Evolutionary conservation across 306 rosid genomes (phyloP).

Genomic region (Castanea crenata): DNA sequence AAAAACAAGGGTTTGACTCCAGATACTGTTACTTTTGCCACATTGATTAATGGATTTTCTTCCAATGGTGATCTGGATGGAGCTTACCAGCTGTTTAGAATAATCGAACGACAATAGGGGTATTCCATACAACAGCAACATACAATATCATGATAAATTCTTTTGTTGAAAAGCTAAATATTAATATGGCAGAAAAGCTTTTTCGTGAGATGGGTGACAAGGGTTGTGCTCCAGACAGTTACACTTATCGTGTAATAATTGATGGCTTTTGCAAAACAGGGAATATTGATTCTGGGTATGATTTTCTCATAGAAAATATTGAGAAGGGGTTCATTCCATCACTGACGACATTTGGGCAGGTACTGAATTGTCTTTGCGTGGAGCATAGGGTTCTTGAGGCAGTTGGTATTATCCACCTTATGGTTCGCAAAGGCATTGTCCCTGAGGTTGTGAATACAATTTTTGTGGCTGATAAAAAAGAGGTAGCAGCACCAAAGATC

Average conservation of each 20-base stretch:
- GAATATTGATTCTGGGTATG: conserved; percentile 53
- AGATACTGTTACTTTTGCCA: conserved; percentile 66
- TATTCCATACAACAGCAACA: conserved; percentile 62
- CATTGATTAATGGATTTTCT: conserved; percentile 67
- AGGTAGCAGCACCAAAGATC: conserved; percentile 87
- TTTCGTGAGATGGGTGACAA: conserved; percentile 58
- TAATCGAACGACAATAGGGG: conserved; percentile 40
- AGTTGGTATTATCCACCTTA: conserved; percentile 65
- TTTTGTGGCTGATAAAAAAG: conserved; percentile 78
- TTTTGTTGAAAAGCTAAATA: conserved; percentile 63
- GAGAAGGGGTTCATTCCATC: conserved; percentile 67
- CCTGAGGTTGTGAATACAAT: conserved; percentile 75
- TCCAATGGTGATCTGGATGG: conserved; percentile 65
- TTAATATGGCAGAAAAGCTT: conserved; percentile 51
- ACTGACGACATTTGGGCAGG: conserved; percentile 66
- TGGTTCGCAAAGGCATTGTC: conserved; percentile 71
- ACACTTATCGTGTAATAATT: conserved; percentile 72
- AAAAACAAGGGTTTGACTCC: conserved; percentile 55
- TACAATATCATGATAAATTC: conserved; percentile 70
- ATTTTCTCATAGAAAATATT: conserved; percentile 54
- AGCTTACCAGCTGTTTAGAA: conserved; percentile 62
- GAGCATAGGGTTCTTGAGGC: conserved; percentile 66
- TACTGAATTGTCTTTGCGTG: conserved; percentile 74
- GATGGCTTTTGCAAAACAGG: conserved; percentile 83
- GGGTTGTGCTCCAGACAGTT: conserved; percentile 57